Conservation (phyloP, 345 rosid genomes). For the Garcia nutans region DNA sequence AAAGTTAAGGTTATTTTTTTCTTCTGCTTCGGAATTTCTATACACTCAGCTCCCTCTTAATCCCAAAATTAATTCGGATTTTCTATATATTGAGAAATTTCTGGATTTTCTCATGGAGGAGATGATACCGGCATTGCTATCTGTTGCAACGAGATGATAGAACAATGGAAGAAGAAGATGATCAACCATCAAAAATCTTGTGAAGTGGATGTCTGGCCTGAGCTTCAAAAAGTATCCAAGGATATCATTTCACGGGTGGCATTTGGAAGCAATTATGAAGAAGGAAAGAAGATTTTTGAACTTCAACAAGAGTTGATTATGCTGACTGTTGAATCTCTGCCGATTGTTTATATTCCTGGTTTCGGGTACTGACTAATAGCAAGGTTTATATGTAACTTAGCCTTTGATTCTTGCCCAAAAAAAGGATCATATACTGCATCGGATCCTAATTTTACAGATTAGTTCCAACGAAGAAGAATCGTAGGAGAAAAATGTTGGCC, state of each 20-base stretch:
- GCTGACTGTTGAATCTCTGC: conserved; percentile 40
- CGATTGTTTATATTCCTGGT: conserved; percentile 46
- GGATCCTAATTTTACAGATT: conserved; percentile 26
- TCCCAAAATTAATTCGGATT: neutral
- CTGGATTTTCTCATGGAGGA: conserved; percentile 21
- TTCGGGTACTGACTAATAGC: conserved; percentile 35
- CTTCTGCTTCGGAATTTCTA: neutral
- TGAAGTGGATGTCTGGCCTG: conserved; percentile 50
- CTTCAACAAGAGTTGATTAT: conserved; percentile 37
- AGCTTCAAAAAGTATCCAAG: conserved; percentile 43
- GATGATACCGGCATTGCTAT: conserved; percentile 36
- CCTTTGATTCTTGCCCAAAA: neutral
- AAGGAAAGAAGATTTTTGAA: conserved; percentile 47
- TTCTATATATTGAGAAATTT: neutral
- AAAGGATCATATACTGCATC: neutral
- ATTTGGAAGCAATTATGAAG: conserved; percentile 51
- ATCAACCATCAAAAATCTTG: conserved; percentile 19
- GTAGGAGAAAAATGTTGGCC: conserved; percentile 38
- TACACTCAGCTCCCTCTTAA: neutral
- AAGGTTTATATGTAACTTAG: neutral
- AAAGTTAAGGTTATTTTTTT: conserved; percentile 39
- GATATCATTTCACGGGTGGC: conserved; percentile 50
- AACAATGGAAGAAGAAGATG: conserved; percentile 41
- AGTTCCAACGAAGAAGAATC: conserved; percentile 51
- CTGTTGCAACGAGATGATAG: conserved; percentile 40